Evolutionary conservation across 2,329 filamentous ascomycete genomes (phyloP).

Genomic region (Neofusicoccum cordaticola): DNA sequence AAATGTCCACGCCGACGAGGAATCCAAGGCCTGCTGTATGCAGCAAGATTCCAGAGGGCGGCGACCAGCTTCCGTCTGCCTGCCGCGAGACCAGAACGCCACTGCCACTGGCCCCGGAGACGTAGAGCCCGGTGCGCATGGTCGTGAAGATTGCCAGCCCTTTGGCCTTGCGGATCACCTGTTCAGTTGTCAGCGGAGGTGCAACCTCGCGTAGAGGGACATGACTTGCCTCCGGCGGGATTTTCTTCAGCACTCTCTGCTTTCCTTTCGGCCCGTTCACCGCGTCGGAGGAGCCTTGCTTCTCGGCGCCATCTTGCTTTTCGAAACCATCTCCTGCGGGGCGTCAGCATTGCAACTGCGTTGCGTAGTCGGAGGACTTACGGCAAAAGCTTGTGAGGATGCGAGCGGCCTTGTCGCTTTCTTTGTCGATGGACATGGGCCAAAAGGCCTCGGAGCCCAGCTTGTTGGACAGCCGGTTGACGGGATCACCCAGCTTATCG

Average conservation of each 20-base stretch:
- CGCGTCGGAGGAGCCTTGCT: conserved; percentile 12
- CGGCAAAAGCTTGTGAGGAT: conserved; percentile 90
- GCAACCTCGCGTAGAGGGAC: neutral
- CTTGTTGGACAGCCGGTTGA: conserved; percentile 66
- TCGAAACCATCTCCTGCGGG: conserved; percentile 66
- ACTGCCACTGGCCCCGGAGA: conserved; percentile 86
- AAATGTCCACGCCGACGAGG: conserved; percentile 87
- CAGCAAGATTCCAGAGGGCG: conserved; percentile 84
- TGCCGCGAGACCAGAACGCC: conserved; percentile 82
- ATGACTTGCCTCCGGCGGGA: conserved; percentile 58
- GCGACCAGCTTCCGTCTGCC: conserved; percentile 85
- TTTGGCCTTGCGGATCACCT: conserved; percentile 84
- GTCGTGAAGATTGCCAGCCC: conserved; percentile 93
- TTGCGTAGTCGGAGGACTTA: conserved; percentile 41
- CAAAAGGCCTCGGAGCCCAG: conserved; percentile 74
- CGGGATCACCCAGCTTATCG: conserved; percentile 69
- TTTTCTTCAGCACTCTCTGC: conserved; percentile 72
- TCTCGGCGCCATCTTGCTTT: conserved; percentile 49
- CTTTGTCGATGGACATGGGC: conserved; percentile 80
- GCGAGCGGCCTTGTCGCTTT: conserved; percentile 86
- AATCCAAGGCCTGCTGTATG: conserved; percentile 89
- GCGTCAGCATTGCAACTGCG: conserved; percentile 17
- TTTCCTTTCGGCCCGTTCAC: conserved; percentile 55
- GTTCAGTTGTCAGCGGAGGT: neutral
- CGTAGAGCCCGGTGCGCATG: conserved; percentile 89